These are phyloP conservation scores for Raddia guianensis DNA, from an alignment of 176 grass and related monocot genomes.

Conservation along the genomic window DNA sequence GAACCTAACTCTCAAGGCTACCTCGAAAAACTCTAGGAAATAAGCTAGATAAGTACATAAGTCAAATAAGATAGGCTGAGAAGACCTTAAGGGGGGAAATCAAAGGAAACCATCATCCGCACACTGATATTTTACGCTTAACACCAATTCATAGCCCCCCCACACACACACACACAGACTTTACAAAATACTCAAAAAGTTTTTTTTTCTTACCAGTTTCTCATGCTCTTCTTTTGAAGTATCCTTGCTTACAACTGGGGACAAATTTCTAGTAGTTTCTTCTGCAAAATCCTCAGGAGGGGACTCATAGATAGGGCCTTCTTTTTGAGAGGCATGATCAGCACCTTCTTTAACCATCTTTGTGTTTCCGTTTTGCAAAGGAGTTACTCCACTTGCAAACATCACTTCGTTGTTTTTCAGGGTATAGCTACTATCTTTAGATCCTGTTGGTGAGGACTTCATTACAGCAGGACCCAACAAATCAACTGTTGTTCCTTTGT, in stretches of 20 bases:
- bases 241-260: constrained; percentile 25
- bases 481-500: constrained; percentile 43
- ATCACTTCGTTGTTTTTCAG: constrained; percentile 41
- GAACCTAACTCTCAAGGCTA: no score
- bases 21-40: no score
- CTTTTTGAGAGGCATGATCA: constrained; percentile 38
- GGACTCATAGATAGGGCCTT: constrained; percentile 30
- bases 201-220: constrained; percentile 56
- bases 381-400: constrained; percentile 40
- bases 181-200: constrained; percentile 33
- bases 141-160: not conserved
- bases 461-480: constrained; percentile 43
- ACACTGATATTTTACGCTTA: constrained; percentile 27
- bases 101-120: constrained; percentile 11
- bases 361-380: constrained; percentile 53
- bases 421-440: constrained; percentile 45
- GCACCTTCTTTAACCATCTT: constrained; percentile 45
- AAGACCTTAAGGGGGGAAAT: not conserved
- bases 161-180: constrained; percentile 31
- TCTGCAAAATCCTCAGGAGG: constrained; percentile 47
- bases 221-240: constrained; percentile 45
- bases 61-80: no score
- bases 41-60: no score
- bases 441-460: constrained; percentile 41
- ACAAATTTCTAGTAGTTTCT: constrained; percentile 45